phyloP scores from a whole-genome alignment of 768 basidiomycete species.

The Calocybe cyanea region DNA sequence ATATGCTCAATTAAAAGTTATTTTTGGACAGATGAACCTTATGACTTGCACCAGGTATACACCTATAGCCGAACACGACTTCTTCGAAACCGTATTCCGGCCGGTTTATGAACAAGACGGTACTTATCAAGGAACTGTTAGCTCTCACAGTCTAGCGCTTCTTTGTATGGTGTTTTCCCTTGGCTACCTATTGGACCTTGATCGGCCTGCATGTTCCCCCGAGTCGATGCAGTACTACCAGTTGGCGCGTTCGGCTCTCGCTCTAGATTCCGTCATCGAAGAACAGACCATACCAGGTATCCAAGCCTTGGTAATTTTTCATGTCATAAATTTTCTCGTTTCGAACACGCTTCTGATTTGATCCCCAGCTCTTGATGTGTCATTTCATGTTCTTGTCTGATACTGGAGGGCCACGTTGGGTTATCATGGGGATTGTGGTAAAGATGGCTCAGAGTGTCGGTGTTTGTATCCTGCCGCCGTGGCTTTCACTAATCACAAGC shows the following conservation, averaged over 20 bases:
- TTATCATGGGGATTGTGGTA: slow-evolving; percentile 65
- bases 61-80: slow-evolving; percentile 59
- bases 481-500: slow-evolving; percentile 14
- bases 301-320: slow-evolving; percentile 54
- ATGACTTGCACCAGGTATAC: slow-evolving; percentile 45
- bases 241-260: slow-evolving; percentile 53
- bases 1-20: slow-evolving; percentile 3
- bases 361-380: slow-evolving; percentile 50
- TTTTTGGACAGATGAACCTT: slow-evolving; percentile 2
- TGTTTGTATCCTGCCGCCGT: slow-evolving; percentile 15
- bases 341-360: slow-evolving; percentile 13
- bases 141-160: slow-evolving; percentile 54
- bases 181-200: slow-evolving; percentile 59
- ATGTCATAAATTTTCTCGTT: slow-evolving; percentile 5
- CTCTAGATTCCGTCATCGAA: slow-evolving; percentile 62
- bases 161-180: slow-evolving; percentile 63
- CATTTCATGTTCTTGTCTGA: slow-evolving; percentile 50
- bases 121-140: slow-evolving; percentile 33
- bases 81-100: slow-evolving; percentile 45
- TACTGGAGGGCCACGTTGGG: slow-evolving; percentile 61
- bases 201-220: slow-evolving; percentile 45
- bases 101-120: slow-evolving; percentile 49
- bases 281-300: slow-evolving; percentile 60
- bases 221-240: slow-evolving; percentile 62
- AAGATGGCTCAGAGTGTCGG: slow-evolving; percentile 68